Conservation (phyloP, 1,284 basidiomycete species). For the Ustilago loliicola region DNA sequence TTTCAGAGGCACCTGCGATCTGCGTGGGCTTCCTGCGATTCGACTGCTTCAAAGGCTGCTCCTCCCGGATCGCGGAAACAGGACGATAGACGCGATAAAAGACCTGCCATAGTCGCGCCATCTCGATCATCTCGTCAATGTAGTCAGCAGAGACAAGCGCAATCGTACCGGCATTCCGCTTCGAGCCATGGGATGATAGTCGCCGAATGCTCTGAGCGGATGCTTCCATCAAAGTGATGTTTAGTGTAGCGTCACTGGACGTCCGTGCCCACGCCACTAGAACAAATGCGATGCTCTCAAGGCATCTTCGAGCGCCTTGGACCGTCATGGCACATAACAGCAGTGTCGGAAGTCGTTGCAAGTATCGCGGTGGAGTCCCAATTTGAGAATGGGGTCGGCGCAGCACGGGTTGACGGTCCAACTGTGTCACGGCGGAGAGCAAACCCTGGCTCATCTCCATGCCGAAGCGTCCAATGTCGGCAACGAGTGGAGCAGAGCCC, state of each 20-base stretch:
- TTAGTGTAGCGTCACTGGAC: background rate
- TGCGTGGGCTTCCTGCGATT: background rate
- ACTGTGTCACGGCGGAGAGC: conserved; percentile 17
- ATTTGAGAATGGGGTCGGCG: background rate
- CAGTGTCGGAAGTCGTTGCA: conserved; percentile 20
- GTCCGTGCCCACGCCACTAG: conserved; percentile 17
- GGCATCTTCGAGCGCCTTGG: conserved; percentile 15
- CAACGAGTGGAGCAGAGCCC: background rate
- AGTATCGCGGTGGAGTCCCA: conserved; percentile 3
- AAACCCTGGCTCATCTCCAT: conserved; percentile 11
- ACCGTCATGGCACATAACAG: conserved; percentile 30
- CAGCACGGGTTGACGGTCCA: conserved; percentile 25
- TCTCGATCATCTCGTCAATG: conserved; percentile 32
- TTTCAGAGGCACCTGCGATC: background rate
- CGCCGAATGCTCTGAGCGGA: conserved; percentile 9
- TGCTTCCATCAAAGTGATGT: conserved; percentile 25
- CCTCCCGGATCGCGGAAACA: background rate
- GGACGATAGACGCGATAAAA: conserved; percentile 41
- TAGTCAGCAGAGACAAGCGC: conserved; percentile 21
- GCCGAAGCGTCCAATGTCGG: conserved; percentile 4
- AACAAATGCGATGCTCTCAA: conserved; percentile 27
- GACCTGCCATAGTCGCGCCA: conserved; percentile 21
- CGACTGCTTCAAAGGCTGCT: background rate
- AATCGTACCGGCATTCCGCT: background rate
- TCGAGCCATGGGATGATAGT: conserved; percentile 1